Evolutionary conservation across 163 green algal genomes (phyloP).

Genomic region (Trebouxiophyceae sp.): DNA sequence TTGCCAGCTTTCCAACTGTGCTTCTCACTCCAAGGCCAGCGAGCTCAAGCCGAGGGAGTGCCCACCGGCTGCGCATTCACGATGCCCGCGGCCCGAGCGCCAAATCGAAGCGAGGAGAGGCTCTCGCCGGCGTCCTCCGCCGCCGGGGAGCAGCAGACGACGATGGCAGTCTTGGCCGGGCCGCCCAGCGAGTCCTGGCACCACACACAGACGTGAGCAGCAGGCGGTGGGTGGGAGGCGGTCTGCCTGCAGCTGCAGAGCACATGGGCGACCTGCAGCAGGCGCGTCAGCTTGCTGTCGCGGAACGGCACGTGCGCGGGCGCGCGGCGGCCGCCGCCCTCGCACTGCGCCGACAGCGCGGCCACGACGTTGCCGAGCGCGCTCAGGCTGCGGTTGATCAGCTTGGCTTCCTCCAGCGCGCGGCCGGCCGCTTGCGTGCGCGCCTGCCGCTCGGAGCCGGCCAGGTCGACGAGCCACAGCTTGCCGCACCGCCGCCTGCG

Average conservation of each 20-base stretch:
- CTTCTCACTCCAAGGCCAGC: no score
- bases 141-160: conserved; percentile 71
- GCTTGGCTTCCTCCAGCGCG: conserved; percentile 66
- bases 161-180: conserved; percentile 53
- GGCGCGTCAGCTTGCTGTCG: conserved; percentile 46
- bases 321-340: conserved; percentile 3
- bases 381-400: conserved; percentile 87
- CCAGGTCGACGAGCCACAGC: conserved; percentile 55
- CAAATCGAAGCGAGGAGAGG: conserved; percentile 70
- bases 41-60: no score
- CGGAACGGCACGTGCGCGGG: conserved; percentile 70
- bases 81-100: conserved; percentile 36
- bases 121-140: conserved; percentile 60
- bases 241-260: neutral
- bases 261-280: no score
- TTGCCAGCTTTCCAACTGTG: no score
- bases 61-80: no score
- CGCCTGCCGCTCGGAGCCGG: conserved; percentile 48
- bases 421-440: conserved; percentile 51
- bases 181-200: conserved; percentile 54
- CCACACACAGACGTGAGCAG: neutral
- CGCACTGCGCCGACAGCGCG: conserved; percentile 44
- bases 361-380: conserved; percentile 73
- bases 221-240: neutral
- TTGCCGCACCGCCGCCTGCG: conserved; percentile 33